Evolutionary conservation across 2,329 filamentous ascomycete genomes (phyloP).

Genomic region (Stachybotrys echinatus): DNA sequence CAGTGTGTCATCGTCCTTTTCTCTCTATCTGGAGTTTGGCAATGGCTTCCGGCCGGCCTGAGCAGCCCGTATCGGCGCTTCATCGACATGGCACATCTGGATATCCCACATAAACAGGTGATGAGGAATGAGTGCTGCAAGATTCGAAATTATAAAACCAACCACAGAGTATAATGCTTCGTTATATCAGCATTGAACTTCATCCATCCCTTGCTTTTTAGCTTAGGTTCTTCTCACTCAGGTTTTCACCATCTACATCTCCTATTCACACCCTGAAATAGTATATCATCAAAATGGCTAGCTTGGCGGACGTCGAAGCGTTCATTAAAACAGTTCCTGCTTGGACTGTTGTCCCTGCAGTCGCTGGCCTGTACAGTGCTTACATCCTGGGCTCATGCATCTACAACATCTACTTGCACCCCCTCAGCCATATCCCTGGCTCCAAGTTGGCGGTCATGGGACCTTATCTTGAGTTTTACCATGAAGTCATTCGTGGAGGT

Average conservation of each 20-base stretch:
- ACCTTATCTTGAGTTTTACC: slow-evolving; percentile 21
- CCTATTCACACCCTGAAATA: not conserved
- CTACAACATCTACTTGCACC: slow-evolving; percentile 23
- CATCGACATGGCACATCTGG: too few species aligned
- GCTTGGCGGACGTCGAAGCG: not conserved
- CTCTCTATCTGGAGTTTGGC: too few species aligned
- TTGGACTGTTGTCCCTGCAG: not conserved
- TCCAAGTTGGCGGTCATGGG: slow-evolving; percentile 20
- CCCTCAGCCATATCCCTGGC: slow-evolving; percentile 22
- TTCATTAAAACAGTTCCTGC: not conserved
- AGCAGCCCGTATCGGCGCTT: too few species aligned
- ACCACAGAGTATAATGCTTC: too few species aligned
- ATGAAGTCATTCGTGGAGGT: slow-evolving; percentile 15
- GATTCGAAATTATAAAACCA: too few species aligned
- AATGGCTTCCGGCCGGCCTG: too few species aligned
- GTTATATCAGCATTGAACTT: too few species aligned
- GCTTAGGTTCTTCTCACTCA: too few species aligned
- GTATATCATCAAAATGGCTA: not conserved
- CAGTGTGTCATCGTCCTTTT: too few species aligned
- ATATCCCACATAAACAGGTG: too few species aligned
- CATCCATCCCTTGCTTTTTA: too few species aligned
- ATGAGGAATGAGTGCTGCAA: too few species aligned
- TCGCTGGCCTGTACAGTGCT: not conserved
- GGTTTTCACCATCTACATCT: not conserved
- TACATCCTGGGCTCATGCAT: slow-evolving; percentile 7